phyloP scores from a whole-genome alignment of 148 eudicot species.

The Cornus controversa region DNA sequence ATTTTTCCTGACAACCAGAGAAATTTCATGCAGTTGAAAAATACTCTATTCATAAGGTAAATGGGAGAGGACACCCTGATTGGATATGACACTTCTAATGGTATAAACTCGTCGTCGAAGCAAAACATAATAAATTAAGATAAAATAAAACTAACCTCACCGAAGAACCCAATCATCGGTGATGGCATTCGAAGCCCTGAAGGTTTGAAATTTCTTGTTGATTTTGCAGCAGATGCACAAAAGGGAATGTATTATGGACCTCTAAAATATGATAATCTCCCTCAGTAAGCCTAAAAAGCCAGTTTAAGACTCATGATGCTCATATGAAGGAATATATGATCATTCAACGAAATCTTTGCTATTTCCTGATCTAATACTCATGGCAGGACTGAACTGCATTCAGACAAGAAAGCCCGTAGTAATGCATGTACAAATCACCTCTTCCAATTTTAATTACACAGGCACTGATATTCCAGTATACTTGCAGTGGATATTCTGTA shows the following conservation, averaged over 20 bases:
- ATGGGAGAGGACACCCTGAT: too few species aligned
- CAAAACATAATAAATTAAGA: background rate
- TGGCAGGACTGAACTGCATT: background rate
- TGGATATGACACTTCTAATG: background rate
- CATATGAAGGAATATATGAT: background rate
- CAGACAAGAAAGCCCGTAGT: background rate
- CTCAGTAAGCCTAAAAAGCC: background rate
- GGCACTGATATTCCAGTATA: constrained; percentile 1
- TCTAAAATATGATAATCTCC: background rate
- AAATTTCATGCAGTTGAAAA: background rate
- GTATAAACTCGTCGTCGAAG: too few species aligned
- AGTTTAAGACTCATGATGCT: background rate
- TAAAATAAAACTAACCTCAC: constrained; percentile 19
- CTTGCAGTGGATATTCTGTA: constrained; percentile 26
- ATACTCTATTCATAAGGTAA: background rate
- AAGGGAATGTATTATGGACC: background rate
- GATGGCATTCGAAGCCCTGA: constrained; percentile 44
- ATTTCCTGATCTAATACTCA: background rate
- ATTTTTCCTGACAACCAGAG: constrained; percentile 11
- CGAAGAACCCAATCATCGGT: constrained; percentile 45
- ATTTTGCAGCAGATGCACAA: constrained; percentile 1
- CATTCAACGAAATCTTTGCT: background rate
- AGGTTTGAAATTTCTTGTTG: constrained; percentile 11
- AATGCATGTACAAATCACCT: background rate
- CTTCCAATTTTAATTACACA: too few species aligned